Conservation (phyloP, 148 eudicot species). For the Bassia scoparia region DNA sequence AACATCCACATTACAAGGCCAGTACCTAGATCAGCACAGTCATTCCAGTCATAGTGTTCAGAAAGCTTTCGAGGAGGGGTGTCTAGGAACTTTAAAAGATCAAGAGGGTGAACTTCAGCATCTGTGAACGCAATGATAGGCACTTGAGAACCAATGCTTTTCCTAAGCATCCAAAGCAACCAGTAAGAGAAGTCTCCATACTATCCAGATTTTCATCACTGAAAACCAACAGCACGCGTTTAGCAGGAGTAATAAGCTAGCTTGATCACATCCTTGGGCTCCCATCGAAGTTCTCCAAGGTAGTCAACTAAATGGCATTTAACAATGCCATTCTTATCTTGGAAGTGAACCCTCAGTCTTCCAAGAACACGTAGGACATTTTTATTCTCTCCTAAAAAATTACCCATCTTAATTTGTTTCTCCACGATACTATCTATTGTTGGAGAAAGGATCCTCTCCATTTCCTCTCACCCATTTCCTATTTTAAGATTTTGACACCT, state of each 20-base stretch:
- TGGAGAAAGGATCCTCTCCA: too few species aligned
- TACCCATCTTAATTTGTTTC: too few species aligned
- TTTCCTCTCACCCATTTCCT: too few species aligned
- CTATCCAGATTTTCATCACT: neutral
- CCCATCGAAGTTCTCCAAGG: too few species aligned
- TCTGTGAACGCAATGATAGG: conserved; percentile 3
- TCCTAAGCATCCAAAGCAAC: conserved; percentile 11
- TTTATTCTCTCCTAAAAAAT: too few species aligned
- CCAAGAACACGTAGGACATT: too few species aligned
- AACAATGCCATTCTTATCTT: too few species aligned
- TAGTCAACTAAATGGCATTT: too few species aligned
- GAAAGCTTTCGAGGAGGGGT: conserved; percentile 2
- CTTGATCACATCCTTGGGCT: neutral
- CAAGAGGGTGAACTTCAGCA: neutral
- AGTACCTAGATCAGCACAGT: conserved; percentile 1
- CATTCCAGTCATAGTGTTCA: conserved; percentile 1
- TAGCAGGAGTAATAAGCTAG: neutral
- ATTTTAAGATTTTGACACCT: too few species aligned
- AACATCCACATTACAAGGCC: neutral
- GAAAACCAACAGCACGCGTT: neutral
- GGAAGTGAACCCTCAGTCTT: too few species aligned
- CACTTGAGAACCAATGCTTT: conserved; percentile 2
- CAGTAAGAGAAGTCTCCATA: conserved; percentile 5
- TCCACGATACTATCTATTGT: too few species aligned
- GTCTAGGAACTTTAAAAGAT: conserved; percentile 1